These are phyloP conservation scores for Colletotrichum liaoningense DNA, from an alignment of 2,329 filamentous ascomycete species.

Conservation along the genomic window DNA sequence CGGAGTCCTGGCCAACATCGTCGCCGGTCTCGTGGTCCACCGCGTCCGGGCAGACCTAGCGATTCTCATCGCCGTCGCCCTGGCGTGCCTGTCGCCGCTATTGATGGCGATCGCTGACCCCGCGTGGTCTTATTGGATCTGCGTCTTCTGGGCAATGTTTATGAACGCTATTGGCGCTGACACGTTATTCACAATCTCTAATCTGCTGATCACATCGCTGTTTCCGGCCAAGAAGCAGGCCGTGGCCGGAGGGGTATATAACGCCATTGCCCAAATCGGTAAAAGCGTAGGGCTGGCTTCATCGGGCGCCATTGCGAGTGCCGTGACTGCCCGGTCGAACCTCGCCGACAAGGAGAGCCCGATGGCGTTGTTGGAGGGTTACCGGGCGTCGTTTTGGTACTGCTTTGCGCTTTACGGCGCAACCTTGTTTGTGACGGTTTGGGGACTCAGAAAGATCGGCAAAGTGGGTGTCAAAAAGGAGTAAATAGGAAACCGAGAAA, in stretches of 20 bases:
- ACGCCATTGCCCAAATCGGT: slow-evolving; percentile 68
- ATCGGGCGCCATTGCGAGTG: slow-evolving; percentile 58
- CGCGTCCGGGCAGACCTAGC: slow-evolving; percentile 42
- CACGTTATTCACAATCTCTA: slow-evolving; percentile 65
- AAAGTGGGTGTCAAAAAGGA: slow-evolving; percentile 60
- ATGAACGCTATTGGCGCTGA: slow-evolving; percentile 48
- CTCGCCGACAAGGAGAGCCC: slow-evolving; percentile 37
- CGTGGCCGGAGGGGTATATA: slow-evolving; percentile 70
- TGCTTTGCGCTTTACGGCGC: slow-evolving; percentile 55
- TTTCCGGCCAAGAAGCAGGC: slow-evolving; percentile 66
- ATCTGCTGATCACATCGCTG: slow-evolving; percentile 64
- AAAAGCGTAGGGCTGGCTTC: slow-evolving; percentile 63
- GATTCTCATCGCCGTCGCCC: slow-evolving; percentile 45
- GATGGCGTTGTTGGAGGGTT: slow-evolving; percentile 60
- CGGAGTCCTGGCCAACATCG: slow-evolving; percentile 47
- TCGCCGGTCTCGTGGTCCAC: slow-evolving; percentile 50
- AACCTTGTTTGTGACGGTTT: slow-evolving; percentile 48
- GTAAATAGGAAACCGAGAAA: slow-evolving; percentile 27
- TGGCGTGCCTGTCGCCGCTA: slow-evolving; percentile 54
- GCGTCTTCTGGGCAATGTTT: slow-evolving; percentile 48
- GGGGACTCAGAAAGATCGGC: slow-evolving; percentile 58
- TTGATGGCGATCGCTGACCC: slow-evolving; percentile 60
- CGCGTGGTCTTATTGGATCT: slow-evolving; percentile 56
- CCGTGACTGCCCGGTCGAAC: slow-evolving; percentile 53
- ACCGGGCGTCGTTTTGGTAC: slow-evolving; percentile 65